These are phyloP conservation scores for Fusarium clavum DNA, from an alignment of 2,329 filamentous ascomycete genomes.

Conservation along the genomic window DNA sequence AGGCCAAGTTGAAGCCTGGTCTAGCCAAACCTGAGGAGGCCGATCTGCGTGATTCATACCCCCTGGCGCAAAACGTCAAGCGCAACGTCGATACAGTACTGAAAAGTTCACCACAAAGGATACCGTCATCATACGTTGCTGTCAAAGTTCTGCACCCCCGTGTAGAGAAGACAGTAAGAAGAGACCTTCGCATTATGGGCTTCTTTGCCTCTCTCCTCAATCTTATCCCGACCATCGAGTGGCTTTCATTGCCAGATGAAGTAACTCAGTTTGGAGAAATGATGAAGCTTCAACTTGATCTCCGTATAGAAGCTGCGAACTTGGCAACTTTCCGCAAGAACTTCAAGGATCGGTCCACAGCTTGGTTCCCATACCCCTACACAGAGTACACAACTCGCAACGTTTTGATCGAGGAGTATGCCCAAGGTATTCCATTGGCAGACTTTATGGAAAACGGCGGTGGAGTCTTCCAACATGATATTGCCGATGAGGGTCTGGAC, in stretches of 20 bases:
- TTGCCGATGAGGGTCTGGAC: slow-evolving; percentile 93
- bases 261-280: slow-evolving; percentile 95
- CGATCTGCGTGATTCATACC: slow-evolving; percentile 59
- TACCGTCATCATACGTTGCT: slow-evolving; percentile 92
- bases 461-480: slow-evolving; percentile 91
- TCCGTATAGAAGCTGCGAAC: slow-evolving; percentile 94
- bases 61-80: slow-evolving; percentile 75
- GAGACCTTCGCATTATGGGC: slow-evolving; percentile 92
- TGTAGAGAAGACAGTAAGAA: slow-evolving; percentile 88
- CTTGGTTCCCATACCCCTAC: slow-evolving; percentile 98
- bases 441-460: slow-evolving; percentile 93
- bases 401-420: slow-evolving; percentile 94
- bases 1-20: slow-evolving; percentile 87
- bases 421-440: slow-evolving; percentile 90
- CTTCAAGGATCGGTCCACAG: slow-evolving; percentile 88
- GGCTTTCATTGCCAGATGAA: slow-evolving; percentile 95
- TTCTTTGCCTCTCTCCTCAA: slow-evolving; percentile 91
- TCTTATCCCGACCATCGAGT: slow-evolving; percentile 91
- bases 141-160: slow-evolving; percentile 95
- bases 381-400: slow-evolving; percentile 91
- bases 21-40: slow-evolving; percentile 73
- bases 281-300: slow-evolving; percentile 97
- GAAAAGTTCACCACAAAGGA: slow-evolving; percentile 85
- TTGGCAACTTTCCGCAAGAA: slow-evolving; percentile 88
- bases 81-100: slow-evolving; percentile 87